These are phyloP conservation scores for Globisporangium cylindrosporum DNA, from an alignment of 352 stramenopile genomes.

Conservation along the genomic window DNA sequence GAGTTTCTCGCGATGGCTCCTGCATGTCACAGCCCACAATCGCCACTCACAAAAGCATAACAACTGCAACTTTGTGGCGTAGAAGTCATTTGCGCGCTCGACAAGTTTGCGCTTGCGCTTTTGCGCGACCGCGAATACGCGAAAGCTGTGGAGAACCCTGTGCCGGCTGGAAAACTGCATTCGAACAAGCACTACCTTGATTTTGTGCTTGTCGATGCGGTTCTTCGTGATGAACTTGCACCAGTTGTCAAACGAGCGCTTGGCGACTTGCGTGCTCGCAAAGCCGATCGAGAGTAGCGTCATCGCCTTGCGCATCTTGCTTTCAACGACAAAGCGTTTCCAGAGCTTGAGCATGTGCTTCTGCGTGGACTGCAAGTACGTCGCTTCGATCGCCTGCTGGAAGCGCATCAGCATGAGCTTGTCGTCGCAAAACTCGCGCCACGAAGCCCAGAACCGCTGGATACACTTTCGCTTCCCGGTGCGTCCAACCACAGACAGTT, in stretches of 20 bases:
- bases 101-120: constrained; percentile 14
- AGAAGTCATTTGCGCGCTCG: background rate
- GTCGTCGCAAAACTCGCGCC: constrained; percentile 16
- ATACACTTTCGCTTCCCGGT: constrained; percentile 20
- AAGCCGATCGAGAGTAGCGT: constrained; percentile 27
- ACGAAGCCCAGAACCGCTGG: constrained; percentile 23
- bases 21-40: background rate
- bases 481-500: constrained; percentile 30
- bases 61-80: background rate
- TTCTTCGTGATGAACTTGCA: constrained; percentile 11
- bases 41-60: constrained; percentile 29
- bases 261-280: constrained; percentile 16
- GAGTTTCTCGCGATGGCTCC: constrained; percentile 24
- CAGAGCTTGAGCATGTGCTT: constrained; percentile 20
- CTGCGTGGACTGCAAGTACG: constrained; percentile 20
- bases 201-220: constrained; percentile 18
- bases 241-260: constrained; percentile 25
- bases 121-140: background rate
- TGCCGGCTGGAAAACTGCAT: constrained; percentile 27
- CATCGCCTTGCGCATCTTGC: constrained; percentile 32
- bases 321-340: constrained; percentile 26
- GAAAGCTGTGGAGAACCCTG: constrained; percentile 21
- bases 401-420: constrained; percentile 20
- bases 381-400: constrained; percentile 23
- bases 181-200: constrained; percentile 23